Percentiles rank a stretch among this genome's conserved stretches.
Evolutionary conservation across 768 basidiomycete species (phyloP).

Genomic region (Mycena belliarum): DNA sequence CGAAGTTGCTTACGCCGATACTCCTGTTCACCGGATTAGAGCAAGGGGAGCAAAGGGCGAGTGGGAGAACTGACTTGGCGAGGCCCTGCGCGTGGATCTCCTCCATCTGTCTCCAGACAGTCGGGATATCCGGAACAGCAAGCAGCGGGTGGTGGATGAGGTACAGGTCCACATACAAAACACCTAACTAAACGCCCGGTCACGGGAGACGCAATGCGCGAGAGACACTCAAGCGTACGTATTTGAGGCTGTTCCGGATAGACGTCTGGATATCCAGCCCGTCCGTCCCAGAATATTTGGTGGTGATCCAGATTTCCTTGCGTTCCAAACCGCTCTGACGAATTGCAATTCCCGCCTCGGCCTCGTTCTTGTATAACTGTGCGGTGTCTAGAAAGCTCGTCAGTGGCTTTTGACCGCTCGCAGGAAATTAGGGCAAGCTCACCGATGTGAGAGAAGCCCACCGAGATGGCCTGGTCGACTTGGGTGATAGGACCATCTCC

Average conservation of each 20-base stretch:
- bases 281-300: constrained; percentile 58
- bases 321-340: constrained; percentile 58
- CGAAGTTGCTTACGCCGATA: constrained; percentile 75
- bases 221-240: constrained; percentile 35
- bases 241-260: constrained; percentile 55
- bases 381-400: constrained; percentile 49
- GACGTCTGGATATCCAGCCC: constrained; percentile 56
- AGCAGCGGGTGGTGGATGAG: constrained; percentile 62
- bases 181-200: constrained; percentile 48
- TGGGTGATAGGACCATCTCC: constrained; percentile 52
- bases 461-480: constrained; percentile 62
- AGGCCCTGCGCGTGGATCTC: constrained; percentile 55
- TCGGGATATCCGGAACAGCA: constrained; percentile 59
- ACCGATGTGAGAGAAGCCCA: constrained; percentile 68
- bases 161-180: constrained; percentile 70
- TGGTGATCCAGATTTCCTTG: constrained; percentile 63
- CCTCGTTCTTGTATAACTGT: constrained; percentile 61
- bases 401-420: background rate
- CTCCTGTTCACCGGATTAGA: constrained; percentile 41
- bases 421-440: constrained; percentile 16
- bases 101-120: constrained; percentile 66
- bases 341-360: constrained; percentile 54
- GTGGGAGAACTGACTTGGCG: constrained; percentile 46
- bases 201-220: background rate
- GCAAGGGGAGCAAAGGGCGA: background rate